Base-by-base conservation (phyloP, 345 rosid genomes). In the Citrus mangshanensis region DNA sequence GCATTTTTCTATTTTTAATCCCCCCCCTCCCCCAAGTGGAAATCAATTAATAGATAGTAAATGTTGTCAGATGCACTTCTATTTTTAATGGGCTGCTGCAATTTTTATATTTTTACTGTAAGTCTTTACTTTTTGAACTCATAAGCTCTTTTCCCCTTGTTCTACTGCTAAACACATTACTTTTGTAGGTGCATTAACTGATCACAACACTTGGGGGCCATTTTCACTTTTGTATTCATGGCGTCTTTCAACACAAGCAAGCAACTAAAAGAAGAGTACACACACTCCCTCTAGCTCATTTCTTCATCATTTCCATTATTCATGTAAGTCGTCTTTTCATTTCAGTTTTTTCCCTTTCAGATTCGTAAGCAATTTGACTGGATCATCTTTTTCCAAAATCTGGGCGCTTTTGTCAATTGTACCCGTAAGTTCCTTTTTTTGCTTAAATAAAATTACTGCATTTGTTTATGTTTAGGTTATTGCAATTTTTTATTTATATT, bases 311-410 rank as follows among this genome's bases (percentile, higher is more conserved):
- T 32, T 77, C 16, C 22, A 5, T 30, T 51, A 71, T 70, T 42
- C 19, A 54, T 74, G 16, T 55, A 3, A 38, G 14, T 35, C 1
- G 5, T 8, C 32, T 46, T 70, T 75, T 42, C 32, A n/a, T 22
- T n/a, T 77, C 56, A 56, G 73, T 77, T 42, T 38, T 40, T 61
- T 13, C 0, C 14, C 40, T 67, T 69, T 63, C 88, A 95, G 98
- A 81, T 92, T 93, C 68, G 97, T 93, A 3, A 93, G 99, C 92
- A 91, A 93, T 83, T 85, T 95, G 73, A 83, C 63, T 8, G 99
- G 98, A 82, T 89, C 98, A 34, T 92, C 98, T 9, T 90, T 91
- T 87, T 83, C 84, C 6, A 91, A 92, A 85, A 87, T 90, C 77
- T 85, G 88, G 34, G 91, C 88, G 25, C 87, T 93, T 35, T 79